phyloP scores from a whole-genome alignment of 2,329 filamentous ascomycete species.

The Calonectria naviculata region DNA sequence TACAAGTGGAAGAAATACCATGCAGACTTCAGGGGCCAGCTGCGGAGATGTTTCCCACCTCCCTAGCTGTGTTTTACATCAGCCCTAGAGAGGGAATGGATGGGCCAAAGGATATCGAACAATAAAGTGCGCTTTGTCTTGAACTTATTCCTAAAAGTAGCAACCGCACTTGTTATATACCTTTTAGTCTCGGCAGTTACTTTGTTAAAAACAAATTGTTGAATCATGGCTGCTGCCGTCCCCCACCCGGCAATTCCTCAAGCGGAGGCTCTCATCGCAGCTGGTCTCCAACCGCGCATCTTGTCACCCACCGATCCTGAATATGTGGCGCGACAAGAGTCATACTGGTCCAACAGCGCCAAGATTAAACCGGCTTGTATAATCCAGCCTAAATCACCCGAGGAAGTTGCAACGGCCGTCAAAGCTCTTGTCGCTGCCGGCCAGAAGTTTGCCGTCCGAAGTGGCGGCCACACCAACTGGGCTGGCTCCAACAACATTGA shows the following conservation, averaged over 20 bases:
- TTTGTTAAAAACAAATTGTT: background rate
- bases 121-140: no score
- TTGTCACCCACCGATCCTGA: slow-evolving; percentile 19
- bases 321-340: slow-evolving; percentile 27
- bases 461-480: slow-evolving; percentile 47
- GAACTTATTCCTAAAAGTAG: no score
- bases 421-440: background rate
- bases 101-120: no score
- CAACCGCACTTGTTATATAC: no score
- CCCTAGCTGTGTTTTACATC: no score
- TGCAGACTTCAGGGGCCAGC: no score
- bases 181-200: no score
- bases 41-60: no score
- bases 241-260: slow-evolving; percentile 4
- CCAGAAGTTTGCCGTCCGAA: slow-evolving; percentile 41
- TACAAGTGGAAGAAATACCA: no score
- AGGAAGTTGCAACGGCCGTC: background rate
- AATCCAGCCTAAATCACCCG: background rate
- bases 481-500: slow-evolving; percentile 39
- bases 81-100: no score
- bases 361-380: background rate
- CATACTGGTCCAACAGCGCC: slow-evolving; percentile 17
- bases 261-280: slow-evolving; percentile 16
- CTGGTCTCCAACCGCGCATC: slow-evolving; percentile 21
- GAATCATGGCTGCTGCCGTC: slow-evolving; percentile 10